These are phyloP conservation scores for Pelargonium cotyledonis DNA, from an alignment of 441 rosid genomes.

Conservation along the genomic window DNA sequence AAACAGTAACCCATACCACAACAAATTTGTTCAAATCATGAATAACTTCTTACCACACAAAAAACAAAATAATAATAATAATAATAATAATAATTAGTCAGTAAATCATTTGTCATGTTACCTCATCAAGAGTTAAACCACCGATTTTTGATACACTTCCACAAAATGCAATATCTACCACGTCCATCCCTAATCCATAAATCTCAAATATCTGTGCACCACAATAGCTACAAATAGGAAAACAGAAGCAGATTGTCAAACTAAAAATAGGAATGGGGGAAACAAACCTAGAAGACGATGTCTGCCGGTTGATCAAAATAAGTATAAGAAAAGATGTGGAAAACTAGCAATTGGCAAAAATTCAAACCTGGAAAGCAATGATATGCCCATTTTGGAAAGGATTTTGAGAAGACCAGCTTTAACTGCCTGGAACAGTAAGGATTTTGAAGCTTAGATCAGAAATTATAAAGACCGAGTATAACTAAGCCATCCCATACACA, in stretches of 20 bases:
- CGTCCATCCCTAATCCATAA: slow-evolving; percentile 84
- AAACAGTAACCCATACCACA: neutral
- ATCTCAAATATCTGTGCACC: slow-evolving; percentile 99
- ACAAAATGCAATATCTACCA: slow-evolving; percentile 78
- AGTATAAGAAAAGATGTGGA: slow-evolving; percentile 2
- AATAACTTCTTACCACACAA: neutral
- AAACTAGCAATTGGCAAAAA: slow-evolving; percentile 1
- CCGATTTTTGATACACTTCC: slow-evolving; percentile 87
- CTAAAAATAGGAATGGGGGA: slow-evolving; percentile 2
- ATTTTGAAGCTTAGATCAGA: neutral
- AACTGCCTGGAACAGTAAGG: slow-evolving; percentile 64
- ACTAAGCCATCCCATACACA: neutral
- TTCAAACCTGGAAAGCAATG: slow-evolving; percentile 84
- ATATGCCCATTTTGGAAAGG: slow-evolving; percentile 98
- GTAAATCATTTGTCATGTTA: slow-evolving; percentile 21
- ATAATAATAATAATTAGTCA: too few species aligned
- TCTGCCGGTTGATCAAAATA: neutral
- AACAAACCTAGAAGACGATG: slow-evolving; percentile 8
- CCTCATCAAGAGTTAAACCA: slow-evolving; percentile 94
- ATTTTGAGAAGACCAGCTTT: slow-evolving; percentile 91
- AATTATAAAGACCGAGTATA: neutral
- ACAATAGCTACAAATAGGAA: slow-evolving; percentile 60
- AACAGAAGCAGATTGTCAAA: slow-evolving; percentile 24
- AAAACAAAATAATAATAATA: too few species aligned
- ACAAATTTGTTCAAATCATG: neutral